Percentiles rank a stretch among this genome's conserved stretches.
These are phyloP conservation scores for Verticillium dahliae DNA, from an alignment of 2,329 filamentous ascomycete genomes.

Conservation along the genomic window DNA sequence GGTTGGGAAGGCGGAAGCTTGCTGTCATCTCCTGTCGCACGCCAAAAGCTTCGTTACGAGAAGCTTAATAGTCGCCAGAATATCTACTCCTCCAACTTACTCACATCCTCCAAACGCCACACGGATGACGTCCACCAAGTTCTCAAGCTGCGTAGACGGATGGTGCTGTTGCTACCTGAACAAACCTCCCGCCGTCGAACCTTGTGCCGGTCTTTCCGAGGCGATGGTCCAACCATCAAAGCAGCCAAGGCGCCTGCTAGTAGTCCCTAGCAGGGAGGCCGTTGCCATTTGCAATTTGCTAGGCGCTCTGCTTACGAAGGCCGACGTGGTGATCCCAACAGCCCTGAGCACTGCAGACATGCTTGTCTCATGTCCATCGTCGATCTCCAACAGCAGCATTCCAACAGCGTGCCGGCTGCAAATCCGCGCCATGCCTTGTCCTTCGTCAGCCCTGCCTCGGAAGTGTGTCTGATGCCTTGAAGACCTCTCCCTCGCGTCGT, in stretches of 20 bases:
- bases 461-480: background rate
- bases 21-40: too few relatives aligned
- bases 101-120: background rate
- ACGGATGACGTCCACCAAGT: background rate
- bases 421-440: background rate
- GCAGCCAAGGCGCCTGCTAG: background rate
- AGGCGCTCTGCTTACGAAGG: background rate
- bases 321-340: background rate
- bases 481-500: background rate
- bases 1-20: too few relatives aligned
- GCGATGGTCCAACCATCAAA: background rate
- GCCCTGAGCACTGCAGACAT: background rate
- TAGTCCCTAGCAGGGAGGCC: background rate
- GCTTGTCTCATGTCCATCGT: background rate
- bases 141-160: background rate
- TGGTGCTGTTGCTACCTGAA: background rate
- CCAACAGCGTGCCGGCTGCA: background rate
- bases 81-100: too few relatives aligned
- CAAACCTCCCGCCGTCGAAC: background rate
- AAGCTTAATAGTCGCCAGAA: too few relatives aligned
- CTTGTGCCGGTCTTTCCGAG: background rate
- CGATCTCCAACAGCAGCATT: background rate
- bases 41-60: too few relatives aligned
- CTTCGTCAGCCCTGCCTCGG: background rate
- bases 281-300: background rate